Base-by-base conservation (phyloP, 2,329 filamentous ascomycete genomes). In the Verticillium nubilum region DNA sequence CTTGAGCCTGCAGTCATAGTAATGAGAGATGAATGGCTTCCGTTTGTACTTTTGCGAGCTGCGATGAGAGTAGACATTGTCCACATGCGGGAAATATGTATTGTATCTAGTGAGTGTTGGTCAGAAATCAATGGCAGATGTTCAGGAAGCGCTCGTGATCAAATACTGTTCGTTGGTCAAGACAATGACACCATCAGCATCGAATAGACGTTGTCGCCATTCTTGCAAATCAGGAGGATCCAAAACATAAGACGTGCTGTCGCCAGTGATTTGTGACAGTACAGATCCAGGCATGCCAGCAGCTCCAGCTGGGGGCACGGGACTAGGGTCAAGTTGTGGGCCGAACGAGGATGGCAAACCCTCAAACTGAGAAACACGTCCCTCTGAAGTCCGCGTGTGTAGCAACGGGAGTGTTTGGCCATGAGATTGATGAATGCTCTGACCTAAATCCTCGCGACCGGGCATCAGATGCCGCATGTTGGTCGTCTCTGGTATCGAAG, bases 1-100 rank as follows among this genome's bases (percentile, higher is more conserved):
- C 74, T 93, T 93, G 68, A 93, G 82, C 33, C 90, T 84, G 68
- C 90, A 94, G 74, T 93, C 90, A 87, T 89, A 93, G 73, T 93
- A 94, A 73, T 92, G 89, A 1, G 89, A 91, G 58, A 92, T 81
- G 65, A 93, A 91, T n/a, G 88, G 87, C 67, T 91, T 91, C 67
- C 88, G 87, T 76, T 93, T 93, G 73, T 92, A 92, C 58, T 81
- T 82, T 70, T 93, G 90, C 2, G 90, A 92, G 1, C 90, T 92
- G 62, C 90, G 87, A 74, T 92, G 90, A 27, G 90, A 93, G 74
- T 92, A 94, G 66, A 93, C 84, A 70, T 93, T 93, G 76, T 93
- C 90, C 65, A 94, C 82, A 72, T 93, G 90, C 0, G 90, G 89
- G 67, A 92, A 93, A 73, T 93, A 94, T 6, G 85, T 91, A 68